Percentiles rank a stretch among this genome's conserved stretches.
Conservation (phyloP, 495 filamentous ascomycete genomes). For the Achaetomiella virescens region DNA sequence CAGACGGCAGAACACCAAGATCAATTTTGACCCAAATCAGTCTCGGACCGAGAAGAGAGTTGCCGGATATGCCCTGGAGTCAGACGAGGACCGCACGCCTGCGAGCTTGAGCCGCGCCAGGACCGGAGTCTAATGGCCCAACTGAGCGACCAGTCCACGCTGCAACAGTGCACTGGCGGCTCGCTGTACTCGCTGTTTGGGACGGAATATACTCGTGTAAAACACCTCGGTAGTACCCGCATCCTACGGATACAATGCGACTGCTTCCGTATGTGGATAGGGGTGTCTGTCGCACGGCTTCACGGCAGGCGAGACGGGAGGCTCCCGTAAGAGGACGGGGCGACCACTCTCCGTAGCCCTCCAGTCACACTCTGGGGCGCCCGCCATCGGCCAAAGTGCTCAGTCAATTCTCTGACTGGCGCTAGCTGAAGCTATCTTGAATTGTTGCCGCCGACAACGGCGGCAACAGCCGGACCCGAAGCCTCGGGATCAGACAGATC, state of each 20-base stretch:
- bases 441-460: neutral
- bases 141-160: neutral
- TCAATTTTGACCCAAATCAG: neutral
- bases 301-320: too few species aligned
- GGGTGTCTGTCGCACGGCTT: too few species aligned
- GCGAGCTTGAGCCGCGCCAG: too few species aligned
- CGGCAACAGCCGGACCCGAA: neutral
- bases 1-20: neutral
- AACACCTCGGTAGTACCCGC: too few species aligned
- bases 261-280: too few species aligned
- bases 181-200: too few species aligned
- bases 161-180: neutral
- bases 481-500: neutral
- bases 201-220: neutral
- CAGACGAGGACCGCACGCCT: neutral
- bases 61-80: neutral
- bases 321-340: too few species aligned
- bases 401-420: slow-evolving; percentile 6
- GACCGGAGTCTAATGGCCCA: too few species aligned
- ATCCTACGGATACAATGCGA: too few species aligned
- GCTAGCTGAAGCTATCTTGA: slow-evolving; percentile 1
- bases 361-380: neutral
- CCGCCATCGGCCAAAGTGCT: neutral
- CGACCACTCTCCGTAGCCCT: too few species aligned
- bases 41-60: neutral